These are phyloP conservation scores for Saccharomycopsis schoenii DNA, from an alignment of 805 yeast genomes.

Conservation along the genomic window DNA sequence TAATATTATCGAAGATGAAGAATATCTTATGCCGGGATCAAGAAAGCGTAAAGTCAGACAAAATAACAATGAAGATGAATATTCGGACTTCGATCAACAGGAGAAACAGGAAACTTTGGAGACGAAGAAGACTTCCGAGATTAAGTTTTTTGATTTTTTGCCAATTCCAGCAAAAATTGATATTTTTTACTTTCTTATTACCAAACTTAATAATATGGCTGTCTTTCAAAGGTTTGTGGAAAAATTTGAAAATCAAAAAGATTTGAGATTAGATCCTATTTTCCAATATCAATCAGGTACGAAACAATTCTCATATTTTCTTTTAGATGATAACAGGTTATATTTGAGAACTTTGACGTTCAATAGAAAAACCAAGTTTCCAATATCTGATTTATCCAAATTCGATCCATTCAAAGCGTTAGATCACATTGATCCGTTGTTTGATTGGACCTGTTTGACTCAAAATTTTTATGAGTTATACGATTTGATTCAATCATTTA, in stretches of 20 bases:
- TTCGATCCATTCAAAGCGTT: conserved; percentile 23
- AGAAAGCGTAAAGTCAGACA: not conserved
- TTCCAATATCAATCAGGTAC: conserved; percentile 18
- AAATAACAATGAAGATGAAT: not conserved
- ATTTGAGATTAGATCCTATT: conserved; percentile 27
- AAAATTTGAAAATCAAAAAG: conserved; percentile 25
- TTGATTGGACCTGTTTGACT: conserved; percentile 32
- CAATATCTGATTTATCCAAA: conserved; percentile 24
- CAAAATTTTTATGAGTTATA: conserved; percentile 38
- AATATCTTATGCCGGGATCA: conserved; percentile 1
- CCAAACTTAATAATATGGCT: conserved; percentile 33
- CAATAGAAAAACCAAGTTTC: conserved; percentile 27
- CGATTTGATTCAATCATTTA: conserved; percentile 25
- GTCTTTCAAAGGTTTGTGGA: conserved; percentile 41
- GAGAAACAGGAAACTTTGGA: not conserved
- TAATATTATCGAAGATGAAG: not conserved
- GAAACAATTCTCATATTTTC: conserved; percentile 25
- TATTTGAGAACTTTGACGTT: conserved; percentile 30
- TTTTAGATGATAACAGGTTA: conserved; percentile 42
- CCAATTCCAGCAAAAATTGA: conserved; percentile 39
- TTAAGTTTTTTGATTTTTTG: conserved; percentile 29
- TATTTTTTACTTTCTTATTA: conserved; percentile 35
- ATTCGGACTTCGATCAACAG: not conserved
- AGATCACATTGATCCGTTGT: conserved; percentile 28
- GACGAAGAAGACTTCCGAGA: not conserved